Base-by-base conservation (phyloP, 2,329 filamentous ascomycete genomes). In the Alternaria triticimaculans region DNA sequence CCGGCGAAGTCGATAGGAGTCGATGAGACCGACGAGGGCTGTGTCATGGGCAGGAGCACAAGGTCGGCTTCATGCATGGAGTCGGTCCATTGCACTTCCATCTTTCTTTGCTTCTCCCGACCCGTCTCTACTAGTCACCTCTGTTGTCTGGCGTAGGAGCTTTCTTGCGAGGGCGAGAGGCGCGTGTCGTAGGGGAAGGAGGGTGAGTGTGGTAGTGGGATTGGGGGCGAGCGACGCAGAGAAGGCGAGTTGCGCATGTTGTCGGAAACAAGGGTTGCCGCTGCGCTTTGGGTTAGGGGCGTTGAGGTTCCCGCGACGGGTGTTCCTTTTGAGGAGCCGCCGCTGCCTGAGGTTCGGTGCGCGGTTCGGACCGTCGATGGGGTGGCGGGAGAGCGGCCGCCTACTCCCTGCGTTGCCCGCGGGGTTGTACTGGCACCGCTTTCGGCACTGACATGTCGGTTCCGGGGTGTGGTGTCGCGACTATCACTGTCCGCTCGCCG, bases 71-170 rank as follows among this genome's bases (percentile, higher is more conserved):
- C 76, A 26, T 73, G 66, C 53, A 76, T 75, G 11, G 75, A 70
- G 25, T 73, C 73, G 9, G 74, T 75, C 76, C 76, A 79, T 63
- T 78, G 72, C 12, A 79, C 77, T 56, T 77, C 72, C 76, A 79
- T 77, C 63, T 74, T 78, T 50, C 76, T 72, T 64, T 72, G 56
- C 57, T 72, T 72, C 55, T 76, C 76, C 67, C 67, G 69, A 53
- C 74, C 76, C 75, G 70, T 70, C 69, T 73, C 72, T 63, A 69
- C 65, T 60, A 73, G 77, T 79, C 77, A 78, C 67, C 71, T 70
- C 26, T 72, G 72, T 58, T 71, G 71, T 37, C 69, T 60, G 5
- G 55, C 60, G 65, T 78, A 67, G 33, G 69, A 70, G 67, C 66
- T 74, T 55, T 72, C 73, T 58, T 72, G 71, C 28, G 60, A 71